These are phyloP conservation scores for Colletotrichum caudatum DNA, from an alignment of 2,329 filamentous ascomycete species.

Conservation along the genomic window DNA sequence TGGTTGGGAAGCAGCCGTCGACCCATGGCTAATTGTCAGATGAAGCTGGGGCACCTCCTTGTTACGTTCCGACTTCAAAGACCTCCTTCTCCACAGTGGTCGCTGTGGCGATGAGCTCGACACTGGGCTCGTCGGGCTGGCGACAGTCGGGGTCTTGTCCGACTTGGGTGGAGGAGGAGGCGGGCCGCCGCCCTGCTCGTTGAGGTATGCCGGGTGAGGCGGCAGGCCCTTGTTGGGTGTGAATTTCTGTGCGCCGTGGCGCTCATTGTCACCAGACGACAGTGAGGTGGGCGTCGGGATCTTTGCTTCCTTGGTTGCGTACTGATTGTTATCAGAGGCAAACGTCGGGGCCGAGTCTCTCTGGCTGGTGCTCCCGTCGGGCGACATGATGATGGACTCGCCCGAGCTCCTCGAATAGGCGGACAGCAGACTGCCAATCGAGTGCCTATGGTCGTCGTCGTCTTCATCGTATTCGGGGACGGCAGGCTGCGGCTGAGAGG, in stretches of 20 bases:
- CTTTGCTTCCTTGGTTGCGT: constrained; percentile 35
- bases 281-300: constrained; percentile 20
- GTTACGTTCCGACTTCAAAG: constrained; percentile 61
- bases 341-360: constrained; percentile 45
- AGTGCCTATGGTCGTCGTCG: constrained; percentile 48
- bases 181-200: constrained; percentile 3
- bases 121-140: constrained; percentile 42
- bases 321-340: constrained; percentile 26
- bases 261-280: constrained; percentile 30
- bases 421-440: constrained; percentile 67
- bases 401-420: constrained; percentile 65
- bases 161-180: constrained; percentile 27
- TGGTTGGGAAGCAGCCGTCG: constrained; percentile 55
- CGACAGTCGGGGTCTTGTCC: constrained; percentile 13
- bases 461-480: constrained; percentile 52
- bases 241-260: constrained; percentile 30
- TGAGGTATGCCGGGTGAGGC: constrained; percentile 25
- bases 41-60: constrained; percentile 63
- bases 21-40: constrained; percentile 62
- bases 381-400: constrained; percentile 58
- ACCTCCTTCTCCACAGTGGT: constrained; percentile 64
- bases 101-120: constrained; percentile 48
- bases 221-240: constrained; percentile 38
- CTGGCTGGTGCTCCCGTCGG: constrained; percentile 52
- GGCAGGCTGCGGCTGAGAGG: background rate